phyloP scores from a whole-genome alignment of 164 flowering plant genomes.

The Nymphaea colorata region DNA sequence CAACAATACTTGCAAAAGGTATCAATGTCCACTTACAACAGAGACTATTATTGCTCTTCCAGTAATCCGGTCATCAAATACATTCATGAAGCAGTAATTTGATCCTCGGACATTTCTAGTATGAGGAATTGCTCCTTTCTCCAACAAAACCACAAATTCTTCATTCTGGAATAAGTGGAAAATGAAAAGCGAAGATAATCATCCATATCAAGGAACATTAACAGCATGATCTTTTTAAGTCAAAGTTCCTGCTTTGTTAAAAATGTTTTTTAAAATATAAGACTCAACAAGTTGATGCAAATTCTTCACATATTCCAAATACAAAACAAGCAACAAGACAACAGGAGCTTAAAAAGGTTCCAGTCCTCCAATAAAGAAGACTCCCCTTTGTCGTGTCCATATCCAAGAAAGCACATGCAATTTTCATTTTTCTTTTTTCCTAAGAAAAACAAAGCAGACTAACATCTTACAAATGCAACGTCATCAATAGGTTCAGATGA shows the following conservation, averaged over 20 bases:
- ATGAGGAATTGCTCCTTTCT: conserved; percentile 64
- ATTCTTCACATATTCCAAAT: too few species aligned
- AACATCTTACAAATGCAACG: too few species aligned
- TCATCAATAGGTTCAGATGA: too few species aligned
- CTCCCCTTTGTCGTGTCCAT: too few species aligned
- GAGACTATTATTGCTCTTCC: conserved; percentile 90
- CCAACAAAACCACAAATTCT: conserved; percentile 59
- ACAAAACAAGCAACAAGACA: too few species aligned
- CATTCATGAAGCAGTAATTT: conserved; percentile 77
- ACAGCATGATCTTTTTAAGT: background rate
- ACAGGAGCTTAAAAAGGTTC: too few species aligned
- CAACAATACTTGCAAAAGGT: background rate
- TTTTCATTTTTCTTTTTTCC: too few species aligned
- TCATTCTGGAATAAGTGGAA: conserved; percentile 44
- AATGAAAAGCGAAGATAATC: background rate
- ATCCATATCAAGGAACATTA: background rate
- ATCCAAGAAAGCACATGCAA: too few species aligned
- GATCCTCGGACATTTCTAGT: conserved; percentile 84
- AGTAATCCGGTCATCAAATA: conserved; percentile 81
- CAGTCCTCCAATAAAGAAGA: too few species aligned
- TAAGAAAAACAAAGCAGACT: too few species aligned
- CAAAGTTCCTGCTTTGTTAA: background rate
- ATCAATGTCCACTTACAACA: conserved; percentile 47
- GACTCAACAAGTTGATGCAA: too few species aligned
- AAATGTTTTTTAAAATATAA: too few species aligned